Conservation (phyloP, 2,329 filamentous ascomycete genomes). For the Epichloe typhina region DNA sequence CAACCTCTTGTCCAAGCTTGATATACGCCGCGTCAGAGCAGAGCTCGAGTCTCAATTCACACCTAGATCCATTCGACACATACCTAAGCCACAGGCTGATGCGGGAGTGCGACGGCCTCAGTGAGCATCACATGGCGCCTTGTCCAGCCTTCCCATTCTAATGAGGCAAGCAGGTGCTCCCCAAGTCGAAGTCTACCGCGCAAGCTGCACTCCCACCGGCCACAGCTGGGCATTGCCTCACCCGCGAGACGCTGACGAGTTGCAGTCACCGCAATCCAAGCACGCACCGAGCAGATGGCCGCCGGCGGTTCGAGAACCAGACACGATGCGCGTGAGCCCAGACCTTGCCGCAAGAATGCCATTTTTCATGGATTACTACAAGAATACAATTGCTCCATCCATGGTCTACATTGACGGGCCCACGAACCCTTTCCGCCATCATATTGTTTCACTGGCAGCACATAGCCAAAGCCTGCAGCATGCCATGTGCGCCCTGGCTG, state of each 20-base stretch:
- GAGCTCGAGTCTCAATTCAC: conserved; percentile 46
- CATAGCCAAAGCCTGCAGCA: conserved; percentile 77
- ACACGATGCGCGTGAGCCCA: conserved; percentile 39
- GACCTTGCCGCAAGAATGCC: conserved; percentile 65
- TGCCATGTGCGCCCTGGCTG: conserved; percentile 77
- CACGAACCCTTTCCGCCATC: conserved; percentile 71
- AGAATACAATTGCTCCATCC: conserved; percentile 80
- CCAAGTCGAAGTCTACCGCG: conserved; percentile 39
- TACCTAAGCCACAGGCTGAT: conserved; percentile 39
- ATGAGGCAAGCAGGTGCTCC: conserved; percentile 32
- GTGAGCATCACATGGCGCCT: conserved; percentile 29
- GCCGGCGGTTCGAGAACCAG: conserved; percentile 29
- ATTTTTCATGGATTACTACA: conserved; percentile 87
- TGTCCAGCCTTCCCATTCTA: conserved; percentile 23
- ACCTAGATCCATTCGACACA: conserved; percentile 44
- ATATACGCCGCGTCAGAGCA: conserved; percentile 48
- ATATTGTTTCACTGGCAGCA: conserved; percentile 66
- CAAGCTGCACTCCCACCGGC: conserved; percentile 33
- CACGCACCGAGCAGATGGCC: conserved; percentile 34
- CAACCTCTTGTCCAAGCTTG: conserved; percentile 47
- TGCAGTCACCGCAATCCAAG: conserved; percentile 30
- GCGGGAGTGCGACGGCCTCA: conserved; percentile 41
- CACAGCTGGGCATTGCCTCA: conserved; percentile 31
- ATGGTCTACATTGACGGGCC: conserved; percentile 85
- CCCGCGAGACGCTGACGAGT: conserved; percentile 29